phyloP scores from a whole-genome alignment of 179 eudicot genomes.

The Silene noctiflora region DNA sequence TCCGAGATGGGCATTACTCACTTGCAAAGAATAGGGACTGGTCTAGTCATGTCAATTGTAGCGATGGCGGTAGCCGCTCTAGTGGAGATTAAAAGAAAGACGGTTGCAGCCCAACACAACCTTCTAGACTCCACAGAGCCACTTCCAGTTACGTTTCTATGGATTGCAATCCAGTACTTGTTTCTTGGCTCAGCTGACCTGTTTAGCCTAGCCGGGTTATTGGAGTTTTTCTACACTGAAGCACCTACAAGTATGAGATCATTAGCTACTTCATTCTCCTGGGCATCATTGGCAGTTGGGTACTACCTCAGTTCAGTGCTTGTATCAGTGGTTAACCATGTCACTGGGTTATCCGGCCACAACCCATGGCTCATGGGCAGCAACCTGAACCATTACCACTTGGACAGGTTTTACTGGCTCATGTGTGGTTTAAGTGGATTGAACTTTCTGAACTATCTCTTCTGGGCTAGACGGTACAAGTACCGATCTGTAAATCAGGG shows the following conservation, averaged over 20 bases:
- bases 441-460: conserved; percentile 59
- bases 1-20: conserved; percentile 76
- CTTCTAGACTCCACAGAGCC: conserved; percentile 51
- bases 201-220: conserved; percentile 74
- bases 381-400: conserved; percentile 66
- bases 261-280: conserved; percentile 74
- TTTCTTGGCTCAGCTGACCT: conserved; percentile 92
- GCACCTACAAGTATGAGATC: conserved; percentile 85
- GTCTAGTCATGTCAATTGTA: conserved; percentile 57
- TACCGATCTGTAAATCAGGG: conserved; percentile 38
- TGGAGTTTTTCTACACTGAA: conserved; percentile 92
- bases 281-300: conserved; percentile 87
- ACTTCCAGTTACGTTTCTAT: conserved; percentile 71
- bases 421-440: conserved; percentile 65
- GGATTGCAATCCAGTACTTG: conserved; percentile 75
- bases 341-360: conserved; percentile 39
- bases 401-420: conserved; percentile 81
- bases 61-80: conserved; percentile 85
- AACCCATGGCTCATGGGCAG: conserved; percentile 72
- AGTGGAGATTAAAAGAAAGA: conserved; percentile 62
- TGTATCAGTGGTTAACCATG: conserved; percentile 53
- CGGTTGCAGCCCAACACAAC: conserved; percentile 39
- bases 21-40: conserved; percentile 71
- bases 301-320: conserved; percentile 80
- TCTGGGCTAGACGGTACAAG: conserved; percentile 62